A percentile compares a stretch with the other conserved stretches of the same genome.
Evolutionary conservation across 495 filamentous ascomycete genomes (phyloP).

Genomic region (Podospora pseudoanserina): DNA sequence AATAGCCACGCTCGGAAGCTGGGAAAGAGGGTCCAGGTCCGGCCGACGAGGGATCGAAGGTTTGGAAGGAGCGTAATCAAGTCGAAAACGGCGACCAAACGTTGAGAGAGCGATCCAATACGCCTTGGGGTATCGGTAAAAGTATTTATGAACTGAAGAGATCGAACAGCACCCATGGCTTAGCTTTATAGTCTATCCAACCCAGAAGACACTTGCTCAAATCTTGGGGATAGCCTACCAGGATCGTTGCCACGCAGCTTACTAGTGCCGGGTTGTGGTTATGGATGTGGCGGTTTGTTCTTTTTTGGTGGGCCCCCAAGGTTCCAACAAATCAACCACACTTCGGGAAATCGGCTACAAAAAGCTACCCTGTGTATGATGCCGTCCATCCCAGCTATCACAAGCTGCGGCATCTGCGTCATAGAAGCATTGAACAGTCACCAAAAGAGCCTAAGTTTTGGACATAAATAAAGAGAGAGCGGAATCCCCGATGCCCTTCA

Average conservation of each 20-base stretch:
- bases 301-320: not conserved
- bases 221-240: not conserved
- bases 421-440: not conserved
- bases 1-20: not conserved
- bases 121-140: not conserved
- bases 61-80: not conserved
- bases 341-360: not conserved
- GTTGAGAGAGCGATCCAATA: not conserved
- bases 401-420: not conserved
- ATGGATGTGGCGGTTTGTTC: not conserved
- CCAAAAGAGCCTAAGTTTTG: not conserved
- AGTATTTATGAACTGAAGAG: not conserved
- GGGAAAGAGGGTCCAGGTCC: not conserved
- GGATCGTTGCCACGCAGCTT: not conserved
- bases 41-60: not conserved
- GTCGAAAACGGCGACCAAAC: not conserved
- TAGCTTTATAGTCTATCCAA: not conserved
- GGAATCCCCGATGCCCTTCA: not conserved
- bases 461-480: not conserved
- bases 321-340: not conserved
- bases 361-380: not conserved
- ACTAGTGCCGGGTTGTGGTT: not conserved
- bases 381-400: not conserved
- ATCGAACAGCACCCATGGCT: not conserved
- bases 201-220: not conserved